A percentile compares a stretch with the other conserved stretches of the same genome.
phyloP scores from a whole-genome alignment of 352 stramenopile genomes.

The Phytophthora hibernalis region DNA sequence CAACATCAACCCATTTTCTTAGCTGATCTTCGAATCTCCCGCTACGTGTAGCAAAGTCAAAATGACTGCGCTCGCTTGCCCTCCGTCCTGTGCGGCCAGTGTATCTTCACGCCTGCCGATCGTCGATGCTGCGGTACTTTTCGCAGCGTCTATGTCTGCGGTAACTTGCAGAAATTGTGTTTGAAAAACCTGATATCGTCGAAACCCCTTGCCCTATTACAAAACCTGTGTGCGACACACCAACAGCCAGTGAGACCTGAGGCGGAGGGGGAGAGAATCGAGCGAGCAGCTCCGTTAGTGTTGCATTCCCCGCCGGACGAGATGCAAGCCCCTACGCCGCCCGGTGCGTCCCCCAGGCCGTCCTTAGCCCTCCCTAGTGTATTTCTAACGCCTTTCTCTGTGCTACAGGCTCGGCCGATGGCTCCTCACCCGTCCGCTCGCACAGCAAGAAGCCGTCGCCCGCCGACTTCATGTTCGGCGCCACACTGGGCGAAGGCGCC shows the following conservation, averaged over 20 bases:
- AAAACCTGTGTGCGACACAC: constrained; percentile 32
- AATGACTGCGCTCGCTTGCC: background rate
- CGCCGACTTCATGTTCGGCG: constrained; percentile 91
- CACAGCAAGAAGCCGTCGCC: constrained; percentile 80
- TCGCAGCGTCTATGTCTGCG: constrained; percentile 27
- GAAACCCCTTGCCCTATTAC: background rate
- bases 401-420: constrained; percentile 42
- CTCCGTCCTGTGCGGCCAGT: background rate
- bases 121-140: background rate
- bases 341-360: constrained; percentile 30
- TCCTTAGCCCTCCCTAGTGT: background rate
- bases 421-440: constrained; percentile 45
- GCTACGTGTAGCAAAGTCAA: no score
- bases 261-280: constrained; percentile 34
- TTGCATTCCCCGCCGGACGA: constrained; percentile 32
- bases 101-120: constrained; percentile 1
- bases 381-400: background rate
- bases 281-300: constrained; percentile 36
- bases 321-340: constrained; percentile 45
- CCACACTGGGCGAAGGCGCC: constrained; percentile 86
- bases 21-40: background rate
- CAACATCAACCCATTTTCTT: background rate
- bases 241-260: constrained; percentile 32
- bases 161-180: constrained; percentile 18
- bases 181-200: constrained; percentile 15